Base-by-base conservation (phyloP, 139 green algal genomes). In the Chlamydomonas incerta region DNA sequence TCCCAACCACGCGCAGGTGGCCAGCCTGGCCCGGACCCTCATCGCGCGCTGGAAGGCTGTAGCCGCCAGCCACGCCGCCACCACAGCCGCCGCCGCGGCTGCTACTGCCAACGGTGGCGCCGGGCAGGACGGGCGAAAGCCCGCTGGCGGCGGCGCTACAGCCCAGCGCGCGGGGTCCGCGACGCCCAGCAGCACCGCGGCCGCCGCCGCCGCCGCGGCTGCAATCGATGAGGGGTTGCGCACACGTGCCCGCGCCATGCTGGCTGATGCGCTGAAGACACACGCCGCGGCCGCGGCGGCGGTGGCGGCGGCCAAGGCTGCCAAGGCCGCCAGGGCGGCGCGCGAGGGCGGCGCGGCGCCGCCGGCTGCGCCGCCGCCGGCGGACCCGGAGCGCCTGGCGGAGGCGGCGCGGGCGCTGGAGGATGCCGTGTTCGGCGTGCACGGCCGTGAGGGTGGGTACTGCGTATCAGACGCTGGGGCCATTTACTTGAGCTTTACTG, bases 21-120 rank as follows among this genome's bases (percentile, higher is more conserved):
- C 80, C 23, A n/a, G 8, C 67, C 52, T 91, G 24, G 87, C 87
- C 26, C 33, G 58, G 0, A 69, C 67, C 13, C 68, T 91, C 47
- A 69, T 91, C 8, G 63, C 80, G 0, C 29, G 41, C 1, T 91
- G 87, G 87, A 88, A 88, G 62, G 41, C 29, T 28, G 24, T 47
- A 3, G 50, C 80, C 11, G 67, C 76, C 52, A 58, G 41, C 41
- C 41, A 37, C 24, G 57, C 33, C 20, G 50, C 23, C n/a, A 8
- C n/a, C 47, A 55, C 68, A n/a, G 31, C 21, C 66, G 20, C 46
- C 31, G n/a, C 26, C 11, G 10, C 69, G 8, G 17, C 69, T 34
- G 29, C 69, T 31, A 35, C 69, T 55, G 24, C 67, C 29, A 33
- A 10, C 37, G 37, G 14, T 24, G 71, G 41, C 72, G 72, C 33